Evolutionary conservation across 1,284 basidiomycete genomes (phyloP).

Genomic region (Trichosporon faecale): DNA sequence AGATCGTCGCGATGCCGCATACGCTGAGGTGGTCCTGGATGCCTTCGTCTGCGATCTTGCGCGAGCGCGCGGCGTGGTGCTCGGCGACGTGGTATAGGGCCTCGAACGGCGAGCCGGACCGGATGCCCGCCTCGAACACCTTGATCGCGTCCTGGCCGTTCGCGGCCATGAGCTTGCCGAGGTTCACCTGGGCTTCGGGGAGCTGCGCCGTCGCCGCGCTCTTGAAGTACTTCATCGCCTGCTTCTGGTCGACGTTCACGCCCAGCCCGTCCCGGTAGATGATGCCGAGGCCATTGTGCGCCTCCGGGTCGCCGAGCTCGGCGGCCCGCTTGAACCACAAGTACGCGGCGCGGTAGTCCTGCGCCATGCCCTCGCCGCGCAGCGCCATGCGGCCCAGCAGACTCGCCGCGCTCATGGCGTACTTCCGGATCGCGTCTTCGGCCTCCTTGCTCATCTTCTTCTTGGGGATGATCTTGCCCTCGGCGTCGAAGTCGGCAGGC

Average conservation of each 20-base stretch:
- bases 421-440: slow-evolving; percentile 62
- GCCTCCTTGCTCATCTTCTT: slow-evolving; percentile 54
- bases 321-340: slow-evolving; percentile 92
- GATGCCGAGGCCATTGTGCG: slow-evolving; percentile 83
- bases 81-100: slow-evolving; percentile 86
- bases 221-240: slow-evolving; percentile 64
- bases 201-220: slow-evolving; percentile 79
- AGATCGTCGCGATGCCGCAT: slow-evolving; percentile 74
- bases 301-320: slow-evolving; percentile 75
- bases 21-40: slow-evolving; percentile 52
- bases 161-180: slow-evolving; percentile 72
- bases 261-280: slow-evolving; percentile 89
- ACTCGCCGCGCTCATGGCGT: slow-evolving; percentile 68
- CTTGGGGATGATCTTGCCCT: slow-evolving; percentile 53
- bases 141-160: slow-evolving; percentile 58
- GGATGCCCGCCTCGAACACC: slow-evolving; percentile 76
- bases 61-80: slow-evolving; percentile 65
- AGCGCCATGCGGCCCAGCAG: slow-evolving; percentile 91
- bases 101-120: slow-evolving; percentile 83
- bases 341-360: slow-evolving; percentile 72
- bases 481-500: slow-evolving; percentile 61
- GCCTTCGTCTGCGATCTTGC: slow-evolving; percentile 24
- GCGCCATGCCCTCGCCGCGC: slow-evolving; percentile 84
- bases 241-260: slow-evolving; percentile 56
- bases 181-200: slow-evolving; percentile 83